Conservation (phyloP, 805 yeast genomes). For the Barnettozyma botsteinii region DNA sequence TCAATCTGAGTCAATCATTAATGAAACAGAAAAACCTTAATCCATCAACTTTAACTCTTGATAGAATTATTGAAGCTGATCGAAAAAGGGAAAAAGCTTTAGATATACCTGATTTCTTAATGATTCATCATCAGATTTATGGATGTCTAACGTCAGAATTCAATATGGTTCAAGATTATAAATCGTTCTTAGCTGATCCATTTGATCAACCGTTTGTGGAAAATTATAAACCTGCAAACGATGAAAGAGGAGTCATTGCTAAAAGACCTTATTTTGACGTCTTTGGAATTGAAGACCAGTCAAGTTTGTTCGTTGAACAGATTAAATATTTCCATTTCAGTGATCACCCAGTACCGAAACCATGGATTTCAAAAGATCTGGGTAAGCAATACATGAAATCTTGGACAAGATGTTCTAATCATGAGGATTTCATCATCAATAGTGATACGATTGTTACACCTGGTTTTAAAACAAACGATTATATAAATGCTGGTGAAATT, state of each 20-base stretch:
- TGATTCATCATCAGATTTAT: conserved; percentile 47
- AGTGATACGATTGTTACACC: conserved; percentile 5
- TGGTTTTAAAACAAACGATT: conserved; percentile 10
- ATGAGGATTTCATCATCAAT: conserved; percentile 11
- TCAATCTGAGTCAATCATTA: no score
- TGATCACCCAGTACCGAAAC: conserved; percentile 62
- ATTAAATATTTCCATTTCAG: conserved; percentile 54
- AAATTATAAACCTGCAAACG: conserved; percentile 12
- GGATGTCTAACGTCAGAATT: conserved; percentile 50
- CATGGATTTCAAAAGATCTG: conserved; percentile 40
- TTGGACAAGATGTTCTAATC: conserved; percentile 15
- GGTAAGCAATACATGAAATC: conserved; percentile 10
- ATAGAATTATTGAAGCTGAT: conserved; percentile 14
- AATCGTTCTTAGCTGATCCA: conserved; percentile 38
- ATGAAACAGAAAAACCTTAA: no score
- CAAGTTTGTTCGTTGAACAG: conserved; percentile 18
- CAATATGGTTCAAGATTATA: conserved; percentile 30
- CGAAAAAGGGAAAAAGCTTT: conserved; percentile 10
- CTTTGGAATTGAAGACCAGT: conserved; percentile 10
- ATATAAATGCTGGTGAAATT: conserved; percentile 15
- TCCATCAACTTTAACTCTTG: no score
- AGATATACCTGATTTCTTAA: conserved; percentile 23
- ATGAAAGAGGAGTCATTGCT: no score
- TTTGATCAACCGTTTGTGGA: conserved; percentile 33
- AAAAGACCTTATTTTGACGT: conserved; percentile 14